Evolutionary conservation across 371 early-diverging fungal genomes (phyloP).

Genomic region (Nematocida minor): DNA sequence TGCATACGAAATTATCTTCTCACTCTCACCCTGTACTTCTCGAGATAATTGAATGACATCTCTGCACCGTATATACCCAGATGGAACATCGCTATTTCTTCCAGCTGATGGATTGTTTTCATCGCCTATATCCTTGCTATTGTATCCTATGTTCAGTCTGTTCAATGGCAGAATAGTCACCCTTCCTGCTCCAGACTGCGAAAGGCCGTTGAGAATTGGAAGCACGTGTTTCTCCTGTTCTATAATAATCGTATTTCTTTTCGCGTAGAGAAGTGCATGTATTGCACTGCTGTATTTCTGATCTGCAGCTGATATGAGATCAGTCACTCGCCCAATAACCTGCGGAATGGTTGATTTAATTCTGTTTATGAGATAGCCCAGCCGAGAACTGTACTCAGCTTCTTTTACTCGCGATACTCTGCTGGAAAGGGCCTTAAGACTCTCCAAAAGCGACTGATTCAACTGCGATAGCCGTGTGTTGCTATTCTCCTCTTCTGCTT

Average conservation of each 20-base stretch:
- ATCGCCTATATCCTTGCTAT: too few relatives aligned
- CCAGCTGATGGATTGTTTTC: too few relatives aligned
- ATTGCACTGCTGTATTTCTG: slow-evolving; percentile 1
- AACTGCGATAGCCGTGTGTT: slow-evolving; percentile 69
- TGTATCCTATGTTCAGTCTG: background rate
- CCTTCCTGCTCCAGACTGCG: slow-evolving; percentile 30
- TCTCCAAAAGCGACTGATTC: slow-evolving; percentile 30
- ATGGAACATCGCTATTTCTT: background rate
- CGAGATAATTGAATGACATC: background rate
- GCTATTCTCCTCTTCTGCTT: slow-evolving; percentile 71
- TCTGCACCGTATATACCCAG: background rate
- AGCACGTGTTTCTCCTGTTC: slow-evolving; percentile 26
- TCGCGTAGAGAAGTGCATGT: slow-evolving; percentile 19
- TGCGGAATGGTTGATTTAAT: slow-evolving; percentile 36
- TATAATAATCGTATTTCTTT: slow-evolving; percentile 32
- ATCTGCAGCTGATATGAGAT: slow-evolving; percentile 1
- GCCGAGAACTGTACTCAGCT: background rate
- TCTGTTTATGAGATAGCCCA: slow-evolving; percentile 3
- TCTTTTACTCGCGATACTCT: slow-evolving; percentile 5
- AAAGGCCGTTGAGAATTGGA: slow-evolving; percentile 35
- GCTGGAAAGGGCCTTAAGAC: background rate
- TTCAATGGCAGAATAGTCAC: slow-evolving; percentile 41
- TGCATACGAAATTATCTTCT: slow-evolving; percentile 2
- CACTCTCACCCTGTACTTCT: background rate
- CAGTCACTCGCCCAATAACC: slow-evolving; percentile 11